Base-by-base conservation (phyloP, 768 basidiomycete genomes). In the Mycena alexandri region DNA sequence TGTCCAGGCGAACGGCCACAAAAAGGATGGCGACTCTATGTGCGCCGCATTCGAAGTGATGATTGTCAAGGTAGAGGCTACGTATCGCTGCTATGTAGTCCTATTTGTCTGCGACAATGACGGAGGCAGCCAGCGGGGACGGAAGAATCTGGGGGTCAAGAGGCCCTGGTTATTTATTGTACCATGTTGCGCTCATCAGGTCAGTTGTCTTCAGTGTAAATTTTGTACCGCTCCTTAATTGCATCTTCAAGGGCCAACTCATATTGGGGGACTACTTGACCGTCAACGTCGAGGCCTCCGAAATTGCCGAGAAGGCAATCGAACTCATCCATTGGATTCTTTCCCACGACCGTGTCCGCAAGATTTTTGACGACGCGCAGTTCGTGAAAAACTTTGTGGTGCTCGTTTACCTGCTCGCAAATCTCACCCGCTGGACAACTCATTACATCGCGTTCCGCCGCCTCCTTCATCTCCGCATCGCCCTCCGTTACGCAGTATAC, bases 51-150 rank as follows among this genome's bases (percentile, higher is more conserved):
- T 78, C 44, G 62, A 69, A 9, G 54, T 24, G 0, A 75, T 76
- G 69, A 73, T 77, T 24, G 74, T 76, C 51, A 71, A 70, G 22
- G 68, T 67, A 3, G 75, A 78, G 48, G 50, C 52, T 0, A 36
- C n/a, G 7, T 72, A 71, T 16, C 25, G 58, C 0, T 68, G 75
- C 4, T 19, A 44, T 11, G 57, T 76, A 0, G 51, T 78, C 3
- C 53, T 52, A 0, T 71, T 75, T 34, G 72, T 69, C 68, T 71
- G 67, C 17, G 76, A 77, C 29, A 75, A 75, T 46, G 71, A 77
- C 67, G 72, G 75, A 47, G 76, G 75, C 0, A 75, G 74, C 54
- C 72, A 76, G 34, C 44, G 54, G 12, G 75, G 75, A 46, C 70
- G 74, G 9, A 75, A 75, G 54, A 57, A 74, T 62, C 59, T 76